Evolutionary conservation across 2,329 filamentous ascomycete species (phyloP), one percentile per base, ranked within the genome.

Genomic region (Amylocarpus encephaloides): DNA sequence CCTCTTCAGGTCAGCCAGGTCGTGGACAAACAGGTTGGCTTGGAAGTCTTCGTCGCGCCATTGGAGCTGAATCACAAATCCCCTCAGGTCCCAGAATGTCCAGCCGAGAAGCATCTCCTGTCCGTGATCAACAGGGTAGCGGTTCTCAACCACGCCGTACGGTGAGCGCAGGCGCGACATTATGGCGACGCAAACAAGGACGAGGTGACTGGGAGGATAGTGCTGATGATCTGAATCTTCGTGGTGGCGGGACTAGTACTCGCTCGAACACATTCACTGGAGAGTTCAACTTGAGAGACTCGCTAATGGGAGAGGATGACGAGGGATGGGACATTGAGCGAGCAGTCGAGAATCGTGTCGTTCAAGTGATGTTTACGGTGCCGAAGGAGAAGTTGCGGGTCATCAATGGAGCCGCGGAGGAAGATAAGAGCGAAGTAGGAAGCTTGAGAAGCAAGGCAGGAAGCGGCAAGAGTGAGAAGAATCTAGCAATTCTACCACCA

Each of bases 331-430:
- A 90, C 59, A 80, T 91, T 35, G 86, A 91, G 65, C 74, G 77
- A 49, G 85, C 86, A 2, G 79, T 85, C 1, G 83, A 88, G 69
- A 78, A 78, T 51, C 71, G 85, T 18, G 73, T 87, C 7, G 86
- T 91, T 53, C 86, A 91, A 67, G 79, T 89, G 63, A 93, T 95
- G 80, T 97, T 95, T 68, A 96, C 92, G 0, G 89, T 96, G 53
- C 92, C 93, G 2, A 89, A 85, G 66, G 86, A 92, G 67, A 81
- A 82, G 59, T 70, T 97, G 55, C 74, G 92, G 22, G 90, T 97
- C n/a, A 92, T 96, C 16, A 97, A 97, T 66, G 84, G 80, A 45
- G 85, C 85, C 62, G 69, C 74, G n/a, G 67, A 66, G 55, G 65
- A 74, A 32, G 72, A 73, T 55, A 66, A 65, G 50, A 71, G 70